Evolutionary conservation across 345 rosid genomes (phyloP), one percentile per base, ranked within the genome.

Genomic region (Psidium friedrichsthalianum): DNA sequence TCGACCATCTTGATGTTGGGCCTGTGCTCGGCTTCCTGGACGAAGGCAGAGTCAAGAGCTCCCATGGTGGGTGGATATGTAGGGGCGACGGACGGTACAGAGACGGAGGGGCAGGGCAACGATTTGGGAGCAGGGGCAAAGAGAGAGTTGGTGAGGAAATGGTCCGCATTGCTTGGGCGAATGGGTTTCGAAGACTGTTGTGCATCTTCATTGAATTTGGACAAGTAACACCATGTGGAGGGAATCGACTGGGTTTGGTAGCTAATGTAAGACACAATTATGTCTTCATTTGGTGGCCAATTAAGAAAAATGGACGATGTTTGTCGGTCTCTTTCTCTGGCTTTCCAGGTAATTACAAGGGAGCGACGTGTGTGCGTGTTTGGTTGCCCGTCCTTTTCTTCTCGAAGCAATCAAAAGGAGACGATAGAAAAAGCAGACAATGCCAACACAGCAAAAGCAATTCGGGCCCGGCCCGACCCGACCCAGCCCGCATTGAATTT

Each of bases 1-100:
- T 88, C 88, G 3, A 20, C 82, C 57, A 32, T 25, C 27, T 82
- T 52, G 74, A 74, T 85, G 52, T 86, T 88, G 21, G 95, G 91
- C 87, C 96, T 90, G 85, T 89, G 90, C n/a, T 92, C 95, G 1
- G 87, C 87, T 61, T 91, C 86, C 82, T 94, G 95, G 87, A 93
- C 80, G 90, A 91, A 94, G 87, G 91, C 91, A 74, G 91, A 89
- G 86, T 92, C 92, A 61, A 93, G 56, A 58, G 86, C 84, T 86
- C 91, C 93, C 96, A 92, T 94, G 89, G 83, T 21, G 74, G 53
- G 74, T 87, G 24, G 83, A 74, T 61, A 32, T 44, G 25, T 85
- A 51, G 13, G 74, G 82, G 27, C 52, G 51, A 51, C 5, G 5
- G 32, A 40, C 29, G 32, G 29, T 12, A 47, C 47, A 85, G 24